Base-by-base conservation (phyloP, 2,329 filamentous ascomycete genomes). In the Chrysoporthe puriensis region DNA sequence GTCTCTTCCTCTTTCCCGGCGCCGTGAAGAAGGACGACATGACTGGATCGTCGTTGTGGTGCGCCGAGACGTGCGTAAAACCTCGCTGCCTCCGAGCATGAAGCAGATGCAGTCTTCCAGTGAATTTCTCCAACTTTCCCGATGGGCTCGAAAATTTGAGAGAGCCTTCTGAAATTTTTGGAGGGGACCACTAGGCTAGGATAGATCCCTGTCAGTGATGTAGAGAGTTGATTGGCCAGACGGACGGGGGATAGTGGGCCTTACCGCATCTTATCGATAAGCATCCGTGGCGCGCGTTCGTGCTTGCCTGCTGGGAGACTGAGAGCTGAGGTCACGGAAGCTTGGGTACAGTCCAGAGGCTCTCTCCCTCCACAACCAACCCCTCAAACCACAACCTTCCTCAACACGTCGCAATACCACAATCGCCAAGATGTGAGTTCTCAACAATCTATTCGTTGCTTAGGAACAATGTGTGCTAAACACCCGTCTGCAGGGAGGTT, bases 1-100 rank as follows among this genome's bases (percentile, higher is more conserved):
- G 75, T 70, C 94, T 87, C 85, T 98, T 98, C 74, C 96, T 86
- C 86, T 98, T 98, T 82, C 91, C 91, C 6, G 96, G 94, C 50
- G 91, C 84, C 63, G 94, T 97, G 81, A 99, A 99, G 81, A 98
- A 99, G 50, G 94, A 97, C 75, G 95, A 97, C 94, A 97, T 96
- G 72, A 72, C 82, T 63, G 66, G 73, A 74, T 71, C 66, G 69
- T 72, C 72, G 73, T 69, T 65, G 70, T 71, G 63, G 56, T 52
- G 64, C 57, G 60, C 58, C 56, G 46, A 65, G 58, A 52, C 60
- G 65, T 62, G 58, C 65, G 65, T 62, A 32, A 59, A 56, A 34
- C 70, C 74, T 73, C 71, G 70, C 70, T 75, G 71, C 70, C 70
- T 75, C 67, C 69, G 66, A 61, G 63, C 50, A 60, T 18, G 40